A percentile compares a stretch with the other conserved stretches of the same genome.
Evolutionary conservation across 164 flowering plant species (phyloP).

Genomic region (Annona squamosa): DNA sequence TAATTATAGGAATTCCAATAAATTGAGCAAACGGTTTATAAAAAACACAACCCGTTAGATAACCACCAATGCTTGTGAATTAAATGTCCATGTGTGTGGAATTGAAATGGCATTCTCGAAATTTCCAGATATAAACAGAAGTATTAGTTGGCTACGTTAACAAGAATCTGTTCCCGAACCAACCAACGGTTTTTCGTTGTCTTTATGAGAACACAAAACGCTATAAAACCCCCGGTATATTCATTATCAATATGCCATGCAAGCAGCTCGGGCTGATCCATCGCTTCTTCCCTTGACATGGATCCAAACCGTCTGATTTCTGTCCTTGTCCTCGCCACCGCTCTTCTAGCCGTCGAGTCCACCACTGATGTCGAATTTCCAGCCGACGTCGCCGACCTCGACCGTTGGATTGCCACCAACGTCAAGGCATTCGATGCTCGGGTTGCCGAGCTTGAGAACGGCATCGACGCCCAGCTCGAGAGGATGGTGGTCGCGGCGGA

Average conservation of each 20-base stretch:
- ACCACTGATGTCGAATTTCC: neutral
- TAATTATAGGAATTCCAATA: too few relatives aligned
- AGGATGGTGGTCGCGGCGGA: conserved; percentile 34
- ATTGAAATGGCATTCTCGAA: too few relatives aligned
- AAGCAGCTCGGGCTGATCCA: neutral
- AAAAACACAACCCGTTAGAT: too few relatives aligned
- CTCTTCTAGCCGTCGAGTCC: neutral
- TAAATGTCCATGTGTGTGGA: too few relatives aligned
- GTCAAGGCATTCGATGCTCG: neutral
- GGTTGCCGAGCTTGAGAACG: neutral
- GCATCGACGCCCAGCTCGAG: conserved; percentile 14
- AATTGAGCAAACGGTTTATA: too few relatives aligned
- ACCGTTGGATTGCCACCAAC: neutral
- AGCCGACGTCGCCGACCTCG: neutral
- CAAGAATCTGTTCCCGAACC: neutral
- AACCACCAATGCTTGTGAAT: too few relatives aligned
- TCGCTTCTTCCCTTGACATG: neutral
- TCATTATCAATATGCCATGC: neutral
- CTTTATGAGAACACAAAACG: too few relatives aligned
- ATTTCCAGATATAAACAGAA: too few relatives aligned
- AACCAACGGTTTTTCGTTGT: neutral
- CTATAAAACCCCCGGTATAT: neutral
- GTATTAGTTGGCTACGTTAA: neutral
- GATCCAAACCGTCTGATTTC: too few relatives aligned
- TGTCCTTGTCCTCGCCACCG: neutral